A percentile compares a stretch with the other conserved stretches of the same genome.
Evolutionary conservation across 2,329 filamentous ascomycete species (phyloP).

Genomic region (Neonectria punicea): DNA sequence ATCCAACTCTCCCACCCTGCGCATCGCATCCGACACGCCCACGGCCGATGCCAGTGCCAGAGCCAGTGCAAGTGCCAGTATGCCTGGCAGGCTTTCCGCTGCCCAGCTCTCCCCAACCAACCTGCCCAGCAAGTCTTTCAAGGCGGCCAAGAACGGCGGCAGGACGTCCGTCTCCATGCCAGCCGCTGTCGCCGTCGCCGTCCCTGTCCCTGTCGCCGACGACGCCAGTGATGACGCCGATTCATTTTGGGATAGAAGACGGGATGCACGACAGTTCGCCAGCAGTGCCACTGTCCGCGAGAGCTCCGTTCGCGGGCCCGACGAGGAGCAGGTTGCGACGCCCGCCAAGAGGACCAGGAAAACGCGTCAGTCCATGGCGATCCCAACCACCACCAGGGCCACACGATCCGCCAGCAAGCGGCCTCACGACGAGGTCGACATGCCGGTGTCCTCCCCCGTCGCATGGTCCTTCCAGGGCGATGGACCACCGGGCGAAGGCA

Average conservation of each 20-base stretch:
- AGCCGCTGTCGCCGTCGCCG: background rate
- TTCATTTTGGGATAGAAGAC: slow-evolving; percentile 49
- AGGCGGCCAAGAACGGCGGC: slow-evolving; percentile 42
- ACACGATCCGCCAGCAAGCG: slow-evolving; percentile 65
- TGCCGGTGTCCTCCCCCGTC: slow-evolving; percentile 61
- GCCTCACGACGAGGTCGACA: slow-evolving; percentile 65
- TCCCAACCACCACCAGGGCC: slow-evolving; percentile 52
- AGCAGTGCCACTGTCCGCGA: slow-evolving; percentile 48
- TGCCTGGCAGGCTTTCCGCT: slow-evolving; percentile 53
- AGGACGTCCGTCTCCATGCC: slow-evolving; percentile 40
- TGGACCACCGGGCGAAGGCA: slow-evolving; percentile 32
- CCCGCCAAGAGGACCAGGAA: slow-evolving; percentile 47
- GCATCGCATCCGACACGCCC: slow-evolving; percentile 34
- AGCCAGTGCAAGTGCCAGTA: slow-evolving; percentile 46
- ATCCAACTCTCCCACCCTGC: slow-evolving; percentile 48
- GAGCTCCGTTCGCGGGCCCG: slow-evolving; percentile 52
- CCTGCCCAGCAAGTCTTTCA: slow-evolving; percentile 42
- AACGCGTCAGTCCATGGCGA: slow-evolving; percentile 50
- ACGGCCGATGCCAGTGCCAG: slow-evolving; percentile 37
- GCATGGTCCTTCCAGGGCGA: slow-evolving; percentile 61
- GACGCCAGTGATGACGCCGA: slow-evolving; percentile 47
- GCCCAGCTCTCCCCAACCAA: slow-evolving; percentile 50
- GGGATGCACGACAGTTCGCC: slow-evolving; percentile 53
- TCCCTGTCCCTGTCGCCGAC: slow-evolving; percentile 28
- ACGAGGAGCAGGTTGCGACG: slow-evolving; percentile 45